Conservation (phyloP, 2,329 filamentous ascomycete species). For the Phaeosphaeriaceae sp. region DNA sequence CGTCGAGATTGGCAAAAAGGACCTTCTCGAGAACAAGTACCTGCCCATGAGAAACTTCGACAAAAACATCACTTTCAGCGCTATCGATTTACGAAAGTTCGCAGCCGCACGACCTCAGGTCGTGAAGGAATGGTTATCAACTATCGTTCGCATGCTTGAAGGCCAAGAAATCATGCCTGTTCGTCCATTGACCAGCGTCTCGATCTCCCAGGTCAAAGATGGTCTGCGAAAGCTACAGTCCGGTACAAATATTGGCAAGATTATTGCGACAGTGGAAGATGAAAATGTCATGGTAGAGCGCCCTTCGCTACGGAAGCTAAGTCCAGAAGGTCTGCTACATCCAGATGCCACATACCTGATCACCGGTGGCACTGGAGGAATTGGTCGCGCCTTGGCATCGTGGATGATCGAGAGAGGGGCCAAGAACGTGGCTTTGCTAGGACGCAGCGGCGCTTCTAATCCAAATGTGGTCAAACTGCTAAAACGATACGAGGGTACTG, state of each 20-base stretch:
- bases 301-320: neutral
- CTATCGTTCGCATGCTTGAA: neutral
- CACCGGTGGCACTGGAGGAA: constrained; percentile 24
- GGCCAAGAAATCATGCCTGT: neutral
- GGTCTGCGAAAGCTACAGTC: neutral
- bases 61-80: constrained; percentile 4
- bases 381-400: constrained; percentile 22
- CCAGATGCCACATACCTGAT: constrained; percentile 24
- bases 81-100: constrained; percentile 6
- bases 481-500: neutral
- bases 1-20: constrained; percentile 20
- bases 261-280: constrained; percentile 28
- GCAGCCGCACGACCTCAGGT: neutral
- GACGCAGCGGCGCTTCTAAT: constrained; percentile 2
- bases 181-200: neutral
- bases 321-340: neutral
- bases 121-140: neutral
- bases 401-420: constrained; percentile 25
- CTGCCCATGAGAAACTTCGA: constrained; percentile 12
- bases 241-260: constrained; percentile 40
- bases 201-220: neutral
- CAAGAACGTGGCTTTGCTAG: constrained; percentile 19
- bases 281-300: constrained; percentile 18
- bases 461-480: neutral
- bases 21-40: constrained; percentile 13